These are phyloP conservation scores for Euphrasia arctica DNA, from an alignment of 305 asterid species.

Conservation along the genomic window DNA sequence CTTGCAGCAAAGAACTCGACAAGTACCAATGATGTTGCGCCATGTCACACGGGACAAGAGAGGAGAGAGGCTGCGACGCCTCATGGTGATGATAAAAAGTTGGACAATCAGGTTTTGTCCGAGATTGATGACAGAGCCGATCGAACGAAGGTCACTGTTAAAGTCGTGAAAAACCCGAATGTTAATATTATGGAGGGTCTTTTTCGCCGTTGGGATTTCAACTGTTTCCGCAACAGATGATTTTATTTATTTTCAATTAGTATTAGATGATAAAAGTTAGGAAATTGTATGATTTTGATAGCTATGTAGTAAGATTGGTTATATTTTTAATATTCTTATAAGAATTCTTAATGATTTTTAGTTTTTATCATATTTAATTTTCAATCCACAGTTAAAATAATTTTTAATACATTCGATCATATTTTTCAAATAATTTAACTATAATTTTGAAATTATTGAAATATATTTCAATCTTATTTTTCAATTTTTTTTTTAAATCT, in stretches of 20 bases:
- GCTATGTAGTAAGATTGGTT: too few species aligned
- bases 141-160: constrained; percentile 49
- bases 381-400: neutral
- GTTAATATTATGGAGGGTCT: constrained; percentile 59
- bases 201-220: constrained; percentile 32
- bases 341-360: too few species aligned
- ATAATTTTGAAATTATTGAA: too few species aligned
- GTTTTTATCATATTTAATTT: too few species aligned
- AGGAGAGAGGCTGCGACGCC: constrained; percentile 17
- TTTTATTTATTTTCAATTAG: constrained; percentile 5
- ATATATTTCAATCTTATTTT: too few species aligned
- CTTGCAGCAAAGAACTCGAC: constrained; percentile 2
- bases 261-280: neutral
- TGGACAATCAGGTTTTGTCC: constrained; percentile 34
- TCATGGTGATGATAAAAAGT: neutral
- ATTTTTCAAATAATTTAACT: too few species aligned
- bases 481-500: too few species aligned
- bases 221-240: constrained; percentile 61
- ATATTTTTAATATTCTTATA: too few species aligned
- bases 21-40: constrained; percentile 6
- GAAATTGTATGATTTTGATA: neutral
- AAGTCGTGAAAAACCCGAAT: constrained; percentile 34
- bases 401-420: too few species aligned
- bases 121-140: constrained; percentile 36
- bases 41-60: constrained; percentile 27